phyloP scores from a whole-genome alignment of 2,329 filamentous ascomycete species.

The Exophiala bonariae region DNA sequence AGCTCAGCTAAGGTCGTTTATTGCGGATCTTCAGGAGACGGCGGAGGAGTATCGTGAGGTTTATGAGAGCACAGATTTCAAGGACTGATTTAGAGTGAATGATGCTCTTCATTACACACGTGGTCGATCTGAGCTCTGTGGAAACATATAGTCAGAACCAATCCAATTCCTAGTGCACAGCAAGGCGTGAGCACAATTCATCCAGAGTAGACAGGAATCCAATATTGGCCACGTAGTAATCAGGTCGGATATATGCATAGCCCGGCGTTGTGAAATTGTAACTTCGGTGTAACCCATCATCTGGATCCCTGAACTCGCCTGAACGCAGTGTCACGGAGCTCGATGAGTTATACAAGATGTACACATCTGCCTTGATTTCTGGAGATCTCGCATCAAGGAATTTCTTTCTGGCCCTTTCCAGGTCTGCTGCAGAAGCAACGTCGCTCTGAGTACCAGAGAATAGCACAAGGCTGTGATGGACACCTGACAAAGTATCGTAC shows the following conservation, averaged over 20 bases:
- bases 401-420: background rate
- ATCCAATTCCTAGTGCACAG: no score
- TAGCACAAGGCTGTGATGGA: background rate
- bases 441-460: background rate
- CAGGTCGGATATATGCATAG: background rate
- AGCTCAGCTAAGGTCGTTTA: background rate
- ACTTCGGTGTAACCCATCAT: background rate
- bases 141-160: no score
- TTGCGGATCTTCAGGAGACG: background rate
- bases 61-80: background rate
- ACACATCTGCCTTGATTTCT: background rate
- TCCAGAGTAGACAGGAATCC: background rate
- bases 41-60: background rate
- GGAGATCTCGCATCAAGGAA: background rate
- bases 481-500: background rate
- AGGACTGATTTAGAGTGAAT: no score
- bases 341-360: background rate
- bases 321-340: background rate
- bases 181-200: background rate
- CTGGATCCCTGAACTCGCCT: background rate
- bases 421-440: background rate
- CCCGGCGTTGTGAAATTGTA: background rate
- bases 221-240: background rate
- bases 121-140: no score
- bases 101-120: no score